Base-by-base conservation (phyloP, 208 protist species). In the Naegleria lovaniensis region DNA sequence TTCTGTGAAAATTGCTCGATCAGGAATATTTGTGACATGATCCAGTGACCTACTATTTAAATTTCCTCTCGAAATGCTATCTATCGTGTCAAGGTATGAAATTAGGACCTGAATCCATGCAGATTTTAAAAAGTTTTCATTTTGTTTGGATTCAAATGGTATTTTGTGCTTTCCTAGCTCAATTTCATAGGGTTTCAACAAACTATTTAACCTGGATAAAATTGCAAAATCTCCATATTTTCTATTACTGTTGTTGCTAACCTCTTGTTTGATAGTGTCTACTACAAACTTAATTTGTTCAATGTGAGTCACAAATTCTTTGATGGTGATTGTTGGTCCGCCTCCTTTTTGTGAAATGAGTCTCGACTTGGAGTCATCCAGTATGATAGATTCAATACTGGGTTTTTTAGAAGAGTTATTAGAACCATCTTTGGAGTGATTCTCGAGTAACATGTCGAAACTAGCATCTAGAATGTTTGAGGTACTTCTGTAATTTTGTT, bases 141-240 rank as follows among this genome's bases (percentile, higher is more conserved):
- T 67, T 13, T 67, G 11, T 29, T 67, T 67, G 55, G 55, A 67
- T 13, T 79, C 67, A 36, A 11, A 79, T 36, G 67, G 67, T 79
- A 79, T 79, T 36, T 9, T 79, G 29, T 29, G 29, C 9, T 79
- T 36, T 13, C 6, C 29, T 36, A 79, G 25, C 6, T 79, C 67
- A 36, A 13, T 9, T 79, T 79, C 29, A 36, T 36, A 79, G 16
- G 67, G 16, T 36, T n/a, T 25, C 25, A 79, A 9, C 6, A 79
- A 36, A 36, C 25, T 29, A n/a, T 87, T 87, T 52, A 39, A 0
- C 0, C 84, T 11, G 36, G 16, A 22, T 38, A 87, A 13, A 36
- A 87, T 87, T 43, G 84, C 84, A 87, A 87, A 55, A 87, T 87
- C 84, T 0, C 41, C 29, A 52, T 87, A 87, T 86, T 86, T 86